These are phyloP conservation scores for Heritiera fomes DNA, from an alignment of 345 rosid genomes.

Conservation along the genomic window DNA sequence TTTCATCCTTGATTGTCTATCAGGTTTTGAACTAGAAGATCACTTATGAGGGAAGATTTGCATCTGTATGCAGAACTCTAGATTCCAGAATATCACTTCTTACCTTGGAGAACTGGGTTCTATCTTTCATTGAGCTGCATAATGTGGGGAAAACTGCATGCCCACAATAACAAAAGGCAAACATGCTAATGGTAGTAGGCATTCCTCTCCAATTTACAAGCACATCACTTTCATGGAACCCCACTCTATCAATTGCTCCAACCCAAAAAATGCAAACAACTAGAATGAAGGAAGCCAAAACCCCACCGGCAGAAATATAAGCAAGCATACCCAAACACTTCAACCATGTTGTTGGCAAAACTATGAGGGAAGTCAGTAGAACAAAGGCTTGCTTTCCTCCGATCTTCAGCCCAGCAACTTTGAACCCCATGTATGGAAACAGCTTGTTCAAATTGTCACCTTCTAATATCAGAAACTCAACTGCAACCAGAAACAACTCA, in stretches of 20 bases:
- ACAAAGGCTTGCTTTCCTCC: constrained; percentile 59
- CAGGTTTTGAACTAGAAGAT: neutral
- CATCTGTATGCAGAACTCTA: neutral
- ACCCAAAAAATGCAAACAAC: constrained; percentile 54
- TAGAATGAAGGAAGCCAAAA: constrained; percentile 53
- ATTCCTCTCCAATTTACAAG: constrained; percentile 47
- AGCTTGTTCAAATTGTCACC: constrained; percentile 67
- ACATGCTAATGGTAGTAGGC: constrained; percentile 58
- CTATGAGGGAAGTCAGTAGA: constrained; percentile 45
- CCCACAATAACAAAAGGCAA: constrained; percentile 60
- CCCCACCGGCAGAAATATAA: constrained; percentile 65
- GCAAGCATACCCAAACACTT: constrained; percentile 59
- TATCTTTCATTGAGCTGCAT: constrained; percentile 71
- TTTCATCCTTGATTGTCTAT: neutral
- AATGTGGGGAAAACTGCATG: constrained; percentile 70
- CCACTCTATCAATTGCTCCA: constrained; percentile 55
- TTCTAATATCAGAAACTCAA: constrained; percentile 64
- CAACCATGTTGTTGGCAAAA: constrained; percentile 73
- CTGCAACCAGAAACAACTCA: constrained; percentile 62
- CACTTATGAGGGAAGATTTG: neutral
- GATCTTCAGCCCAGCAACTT: constrained; percentile 36
- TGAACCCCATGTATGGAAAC: constrained; percentile 46
- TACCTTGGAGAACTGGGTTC: constrained; percentile 62
- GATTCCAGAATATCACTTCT: neutral
- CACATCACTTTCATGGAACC: constrained; percentile 48